Percentiles rank a stretch among this genome's conserved stretches.
Conservation (phyloP, 208 protist species). For the Lotmaria passim region DNA sequence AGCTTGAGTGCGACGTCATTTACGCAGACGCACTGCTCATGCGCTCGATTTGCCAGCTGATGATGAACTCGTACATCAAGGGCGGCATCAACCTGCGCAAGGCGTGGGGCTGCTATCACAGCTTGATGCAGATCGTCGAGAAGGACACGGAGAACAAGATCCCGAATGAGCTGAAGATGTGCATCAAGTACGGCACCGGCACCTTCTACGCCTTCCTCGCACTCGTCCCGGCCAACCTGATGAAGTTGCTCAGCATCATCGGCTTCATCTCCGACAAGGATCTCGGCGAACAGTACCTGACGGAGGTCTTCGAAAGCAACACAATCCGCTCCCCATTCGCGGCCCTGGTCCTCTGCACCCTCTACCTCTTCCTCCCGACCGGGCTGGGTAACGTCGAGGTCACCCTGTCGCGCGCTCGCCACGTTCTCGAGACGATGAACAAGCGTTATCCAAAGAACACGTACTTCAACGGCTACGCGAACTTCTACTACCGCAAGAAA, state of each 20-base stretch:
- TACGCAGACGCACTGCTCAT: conserved; percentile 89
- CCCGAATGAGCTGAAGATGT: conserved; percentile 84
- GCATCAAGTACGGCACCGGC: conserved; percentile 89
- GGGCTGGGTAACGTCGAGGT: conserved; percentile 80
- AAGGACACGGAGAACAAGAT: conserved; percentile 77
- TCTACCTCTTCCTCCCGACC: conserved; percentile 92
- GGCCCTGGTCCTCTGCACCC: conserved; percentile 83
- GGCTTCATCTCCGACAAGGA: conserved; percentile 92
- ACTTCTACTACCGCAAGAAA: conserved; percentile 91
- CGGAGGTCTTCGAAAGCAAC: conserved; percentile 88
- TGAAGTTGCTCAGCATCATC: conserved; percentile 90
- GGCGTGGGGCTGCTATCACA: conserved; percentile 87
- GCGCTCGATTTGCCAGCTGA: conserved; percentile 83
- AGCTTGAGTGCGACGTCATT: conserved; percentile 91
- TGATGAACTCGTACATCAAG: conserved; percentile 93
- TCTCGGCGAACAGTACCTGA: conserved; percentile 91
- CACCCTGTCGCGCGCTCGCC: conserved; percentile 77
- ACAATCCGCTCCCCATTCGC: conserved; percentile 89
- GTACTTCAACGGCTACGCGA: conserved; percentile 92
- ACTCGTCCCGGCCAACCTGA: conserved; percentile 85
- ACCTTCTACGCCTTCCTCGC: conserved; percentile 91
- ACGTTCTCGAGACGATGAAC: conserved; percentile 84
- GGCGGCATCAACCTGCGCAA: conserved; percentile 90
- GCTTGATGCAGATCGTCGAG: conserved; percentile 69
- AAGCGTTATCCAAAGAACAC: conserved; percentile 85